Base-by-base conservation (phyloP, 2,329 filamentous ascomycete genomes). In the Clonostachys rosea region DNA sequence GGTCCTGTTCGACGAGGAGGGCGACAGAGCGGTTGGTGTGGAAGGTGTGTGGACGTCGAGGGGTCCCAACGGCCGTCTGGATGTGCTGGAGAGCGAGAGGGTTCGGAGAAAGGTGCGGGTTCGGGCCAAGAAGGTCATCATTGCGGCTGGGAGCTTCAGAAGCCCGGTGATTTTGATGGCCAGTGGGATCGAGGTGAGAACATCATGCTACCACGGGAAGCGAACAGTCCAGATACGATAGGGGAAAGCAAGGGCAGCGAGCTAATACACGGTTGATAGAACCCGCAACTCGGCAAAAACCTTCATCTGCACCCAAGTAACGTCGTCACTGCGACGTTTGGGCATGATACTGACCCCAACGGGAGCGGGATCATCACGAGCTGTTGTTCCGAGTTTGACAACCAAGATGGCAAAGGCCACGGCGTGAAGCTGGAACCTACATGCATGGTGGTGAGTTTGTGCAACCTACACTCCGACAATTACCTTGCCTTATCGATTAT, bases 341-440 rank as follows among this genome's bases (percentile, higher is more conserved):
- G 86, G 34, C 75, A 90, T 49, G 83, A 87, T 35, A 76, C 84
- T 17, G 77, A 75, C n/a, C 83, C 83, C 1, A 89, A 85, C 84
- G 83, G 85, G 63, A 75, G 90, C 14, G 78, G 83, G 3, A 91
- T 91, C 55, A 79, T 96, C 49, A 96, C 91, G 0, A 79, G 82
- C 5, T 84, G 91, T 16, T 85, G 89, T 52, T 81, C 76, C 40
- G 83, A 87, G 46, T 89, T 91, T 55, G 87, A 95, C 53, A 86
- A 96, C 55, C 74, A 91, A 1, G 90, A 96, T 61, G 80, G 81
- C 6, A 74, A 83, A 40, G 89, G 90, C 48, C 89, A 96, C 57
- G 92, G 92, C 37, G 76, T 78, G 43, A 95, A 95, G 64, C 72
- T 96, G 30, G 91, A 96, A 71, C 75, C 83, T 10, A 81, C 81